A percentile compares a stretch with the other conserved stretches of the same genome.
These are phyloP conservation scores for Anisogramma anomala DNA, from an alignment of 2,329 filamentous ascomycete species.

Conservation along the genomic window DNA sequence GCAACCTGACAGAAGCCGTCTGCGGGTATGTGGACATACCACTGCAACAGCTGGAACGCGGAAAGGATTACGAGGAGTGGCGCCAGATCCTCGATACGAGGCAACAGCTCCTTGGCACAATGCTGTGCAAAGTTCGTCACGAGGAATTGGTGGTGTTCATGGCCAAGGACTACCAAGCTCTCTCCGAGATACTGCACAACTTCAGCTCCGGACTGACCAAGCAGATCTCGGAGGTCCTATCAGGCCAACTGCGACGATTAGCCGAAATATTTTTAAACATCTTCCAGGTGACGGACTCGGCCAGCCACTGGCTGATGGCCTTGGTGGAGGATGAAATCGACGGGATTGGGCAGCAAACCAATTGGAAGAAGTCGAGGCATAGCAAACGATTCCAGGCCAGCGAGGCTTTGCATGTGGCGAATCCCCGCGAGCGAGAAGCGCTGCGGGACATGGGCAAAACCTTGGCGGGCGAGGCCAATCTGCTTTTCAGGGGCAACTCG, in stretches of 20 bases:
- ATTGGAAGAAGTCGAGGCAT: slow-evolving; percentile 62
- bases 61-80: slow-evolving; percentile 78
- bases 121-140: slow-evolving; percentile 71
- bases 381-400: slow-evolving; percentile 59
- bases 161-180: slow-evolving; percentile 68
- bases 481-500: slow-evolving; percentile 91
- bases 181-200: slow-evolving; percentile 73
- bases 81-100: slow-evolving; percentile 68
- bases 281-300: slow-evolving; percentile 80
- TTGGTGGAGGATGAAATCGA: slow-evolving; percentile 96
- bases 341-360: slow-evolving; percentile 71
- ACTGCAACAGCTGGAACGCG: slow-evolving; percentile 64
- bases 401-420: slow-evolving; percentile 46
- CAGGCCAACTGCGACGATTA: slow-evolving; percentile 64
- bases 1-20: slow-evolving; percentile 37
- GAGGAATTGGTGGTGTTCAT: slow-evolving; percentile 87
- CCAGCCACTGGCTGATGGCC: slow-evolving; percentile 81
- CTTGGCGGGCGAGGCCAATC: slow-evolving; percentile 76
- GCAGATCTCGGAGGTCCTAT: slow-evolving; percentile 70
- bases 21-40: slow-evolving; percentile 72
- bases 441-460: slow-evolving; percentile 68
- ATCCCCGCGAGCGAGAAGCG: slow-evolving; percentile 53
- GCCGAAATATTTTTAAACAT: slow-evolving; percentile 86
- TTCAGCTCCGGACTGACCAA: slow-evolving; percentile 76
- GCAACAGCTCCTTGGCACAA: slow-evolving; percentile 66